phyloP scores from a whole-genome alignment of 768 basidiomycete species.

The Pleurotus tuoliensis region DNA sequence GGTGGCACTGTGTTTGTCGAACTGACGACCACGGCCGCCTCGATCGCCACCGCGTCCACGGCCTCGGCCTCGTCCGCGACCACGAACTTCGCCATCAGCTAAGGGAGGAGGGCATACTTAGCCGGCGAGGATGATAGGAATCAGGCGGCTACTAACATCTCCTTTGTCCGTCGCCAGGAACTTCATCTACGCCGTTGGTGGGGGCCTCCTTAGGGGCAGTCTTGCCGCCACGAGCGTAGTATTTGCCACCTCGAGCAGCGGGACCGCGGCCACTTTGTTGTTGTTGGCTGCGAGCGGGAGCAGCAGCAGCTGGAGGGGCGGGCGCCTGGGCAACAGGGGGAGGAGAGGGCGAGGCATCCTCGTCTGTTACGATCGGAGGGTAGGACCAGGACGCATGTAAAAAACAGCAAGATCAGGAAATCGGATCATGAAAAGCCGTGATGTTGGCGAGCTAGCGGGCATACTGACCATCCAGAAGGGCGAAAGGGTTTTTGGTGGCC shows the following conservation, averaged over 20 bases:
- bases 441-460: not conserved
- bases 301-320: constrained; percentile 24
- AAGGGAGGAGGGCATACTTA: constrained; percentile 6
- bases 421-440: not conserved
- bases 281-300: constrained; percentile 38
- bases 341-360: constrained; percentile 43
- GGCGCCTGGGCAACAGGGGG: constrained; percentile 19
- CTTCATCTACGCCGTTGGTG: constrained; percentile 4
- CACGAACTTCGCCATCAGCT: constrained; percentile 46
- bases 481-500: constrained; percentile 84
- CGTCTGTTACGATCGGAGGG: constrained; percentile 28
- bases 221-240: constrained; percentile 63
- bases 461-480: constrained; percentile 70
- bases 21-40: constrained; percentile 68
- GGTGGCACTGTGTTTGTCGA: constrained; percentile 84
- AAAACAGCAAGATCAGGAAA: constrained; percentile 10
- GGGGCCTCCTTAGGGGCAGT: constrained; percentile 31
- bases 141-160: constrained; percentile 28
- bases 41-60: constrained; percentile 44
- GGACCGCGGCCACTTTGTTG: constrained; percentile 49
- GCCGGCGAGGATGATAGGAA: constrained; percentile 4
- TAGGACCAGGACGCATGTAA: constrained; percentile 9
- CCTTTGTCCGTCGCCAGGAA: constrained; percentile 28
- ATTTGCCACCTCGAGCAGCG: constrained; percentile 62
- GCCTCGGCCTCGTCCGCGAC: constrained; percentile 41